Base-by-base conservation (phyloP, 257 asterid genomes). In the Orobanche coerulescens region DNA sequence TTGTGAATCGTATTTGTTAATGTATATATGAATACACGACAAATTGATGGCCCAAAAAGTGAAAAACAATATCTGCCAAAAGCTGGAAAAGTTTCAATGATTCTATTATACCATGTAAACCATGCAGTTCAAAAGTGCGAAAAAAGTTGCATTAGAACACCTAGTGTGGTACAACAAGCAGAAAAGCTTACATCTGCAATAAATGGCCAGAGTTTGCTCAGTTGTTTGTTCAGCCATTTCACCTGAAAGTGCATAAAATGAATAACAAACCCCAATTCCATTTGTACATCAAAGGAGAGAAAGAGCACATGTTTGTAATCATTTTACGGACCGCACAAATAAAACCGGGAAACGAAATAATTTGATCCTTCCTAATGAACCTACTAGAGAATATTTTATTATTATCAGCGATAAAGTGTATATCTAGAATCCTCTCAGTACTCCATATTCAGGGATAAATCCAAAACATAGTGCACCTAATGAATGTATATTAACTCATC, bases 141-240 rank as follows among this genome's bases (percentile, higher is more conserved):
- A 30, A 30, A 30, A 9, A 30, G 4, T 0, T 30, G 7, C 36
- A 30, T 6, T 12, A 12, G 10, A 37, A 42, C 2, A 26, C 31
- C 31, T 26, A 26, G 31, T 26, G 31, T 13, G 42, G 13, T 7
- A 6, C 42, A 11, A 11, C 16, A 69, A 60, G 13, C 48, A 5
- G 33, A 44, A 47, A 68, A 79, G 37, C 96, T 78, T 82, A 92
- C 98, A 73, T 92, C 98, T 54, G 98, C 98, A 60, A 92, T 65
- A 79, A 65, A 92, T 24, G 98, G 96, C 98, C 98, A 92, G 37
- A 92, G 79, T 64, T 92, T 92, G 73, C 85, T 78, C 68, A 92
- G 75, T 59, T 86, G 94, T 64, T 78, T 86, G 84, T 92, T 92
- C 69, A 92, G 80, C 98, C 98, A 92, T 75, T 92, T 92, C 76